phyloP scores from a whole-genome alignment of 345 rosid genomes.

The Melaleuca alternifolia region DNA sequence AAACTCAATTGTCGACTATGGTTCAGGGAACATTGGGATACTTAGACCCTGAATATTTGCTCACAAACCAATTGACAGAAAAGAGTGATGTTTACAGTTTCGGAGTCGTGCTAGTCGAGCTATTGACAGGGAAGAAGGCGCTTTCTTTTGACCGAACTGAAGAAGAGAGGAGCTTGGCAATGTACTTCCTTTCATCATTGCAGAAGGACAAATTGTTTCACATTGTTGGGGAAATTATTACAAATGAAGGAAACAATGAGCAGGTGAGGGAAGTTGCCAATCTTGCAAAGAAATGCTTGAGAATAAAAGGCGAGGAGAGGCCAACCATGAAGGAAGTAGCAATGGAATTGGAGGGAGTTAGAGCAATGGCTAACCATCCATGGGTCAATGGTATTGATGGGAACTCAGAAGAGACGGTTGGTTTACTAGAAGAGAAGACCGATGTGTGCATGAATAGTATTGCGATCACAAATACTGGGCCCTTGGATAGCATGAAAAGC shows the following conservation, averaged over 20 bases:
- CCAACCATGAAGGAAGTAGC: constrained; percentile 3
- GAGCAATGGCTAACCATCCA: not conserved
- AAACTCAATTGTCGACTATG: constrained; percentile 28
- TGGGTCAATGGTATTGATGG: not conserved
- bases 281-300: constrained; percentile 19
- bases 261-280: constrained; percentile 9
- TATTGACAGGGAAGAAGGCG: constrained; percentile 20
- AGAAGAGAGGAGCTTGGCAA: constrained; percentile 12
- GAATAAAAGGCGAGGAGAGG: constrained; percentile 16
- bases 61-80: constrained; percentile 10
- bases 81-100: constrained; percentile 45
- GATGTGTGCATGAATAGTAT: not conserved
- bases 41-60: constrained; percentile 36
- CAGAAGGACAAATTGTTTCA: constrained; percentile 12
- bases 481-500: not conserved
- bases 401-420: not conserved
- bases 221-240: constrained; percentile 9
- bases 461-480: not conserved
- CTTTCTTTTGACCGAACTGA: constrained; percentile 11
- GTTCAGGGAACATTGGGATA: constrained; percentile 40
- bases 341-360: constrained; percentile 7
- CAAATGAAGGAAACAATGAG: not conserved
- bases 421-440: not conserved
- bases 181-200: constrained; percentile 13
- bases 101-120: constrained; percentile 31